A percentile compares a stretch with the other conserved stretches of the same genome.
Evolutionary conservation across 179 eudicot species (phyloP).

Genomic region (Dionaea muscipula): DNA sequence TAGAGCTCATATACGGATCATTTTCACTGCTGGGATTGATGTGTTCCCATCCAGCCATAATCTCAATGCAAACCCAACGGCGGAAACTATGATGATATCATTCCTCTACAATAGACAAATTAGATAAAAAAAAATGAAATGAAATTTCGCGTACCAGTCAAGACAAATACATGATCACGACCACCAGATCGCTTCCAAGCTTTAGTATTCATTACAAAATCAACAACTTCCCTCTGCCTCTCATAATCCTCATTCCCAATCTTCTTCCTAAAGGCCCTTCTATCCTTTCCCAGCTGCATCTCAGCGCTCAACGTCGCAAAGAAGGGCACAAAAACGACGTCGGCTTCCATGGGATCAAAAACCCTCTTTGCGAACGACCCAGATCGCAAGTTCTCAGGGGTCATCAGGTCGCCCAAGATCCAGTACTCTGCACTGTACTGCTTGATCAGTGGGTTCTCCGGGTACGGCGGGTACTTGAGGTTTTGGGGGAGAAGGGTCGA

Average conservation of each 20-base stretch:
- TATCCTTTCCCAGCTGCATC: slow-evolving; percentile 55
- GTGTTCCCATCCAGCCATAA: too few relatives aligned
- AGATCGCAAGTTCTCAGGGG: slow-evolving; percentile 29
- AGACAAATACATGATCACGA: slow-evolving; percentile 76
- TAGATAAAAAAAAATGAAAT: not conserved
- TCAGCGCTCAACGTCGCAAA: slow-evolving; percentile 86
- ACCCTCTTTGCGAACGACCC: slow-evolving; percentile 70
- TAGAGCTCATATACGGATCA: too few relatives aligned
- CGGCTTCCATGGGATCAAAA: slow-evolving; percentile 42
- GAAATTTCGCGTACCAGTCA: slow-evolving; percentile 47
- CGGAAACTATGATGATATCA: too few relatives aligned
- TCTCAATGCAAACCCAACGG: too few relatives aligned
- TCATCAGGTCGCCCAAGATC: slow-evolving; percentile 80
- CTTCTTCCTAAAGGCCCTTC: slow-evolving; percentile 53
- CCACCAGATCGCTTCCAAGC: slow-evolving; percentile 92
- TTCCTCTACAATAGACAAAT: too few relatives aligned
- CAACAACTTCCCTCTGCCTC: slow-evolving; percentile 66
- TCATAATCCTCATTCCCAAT: slow-evolving; percentile 66
- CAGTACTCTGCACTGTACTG: slow-evolving; percentile 98
- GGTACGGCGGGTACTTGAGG: slow-evolving; percentile 38
- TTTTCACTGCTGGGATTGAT: too few relatives aligned
- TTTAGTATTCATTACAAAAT: slow-evolving; percentile 48
- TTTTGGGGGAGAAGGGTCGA: slow-evolving; percentile 20
- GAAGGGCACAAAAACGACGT: slow-evolving; percentile 84
- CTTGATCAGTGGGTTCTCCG: slow-evolving; percentile 66